Evolutionary conservation across 805 yeast species (phyloP), one percentile per base, ranked within the genome.

Genomic region (Wickerhamiella nectarea): DNA sequence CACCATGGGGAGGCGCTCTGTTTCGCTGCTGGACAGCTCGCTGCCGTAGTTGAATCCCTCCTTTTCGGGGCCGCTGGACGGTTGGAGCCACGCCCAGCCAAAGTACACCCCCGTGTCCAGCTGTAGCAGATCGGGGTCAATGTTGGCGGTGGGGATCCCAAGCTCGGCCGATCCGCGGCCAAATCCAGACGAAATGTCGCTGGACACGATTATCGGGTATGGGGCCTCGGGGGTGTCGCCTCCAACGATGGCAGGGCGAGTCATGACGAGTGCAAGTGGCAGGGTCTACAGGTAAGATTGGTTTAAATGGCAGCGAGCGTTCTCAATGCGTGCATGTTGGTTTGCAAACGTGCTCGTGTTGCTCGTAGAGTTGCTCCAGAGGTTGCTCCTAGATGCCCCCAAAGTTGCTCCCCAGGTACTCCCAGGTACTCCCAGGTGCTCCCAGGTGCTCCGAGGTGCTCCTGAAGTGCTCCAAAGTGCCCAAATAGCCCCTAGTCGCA

Each of bases 81-180:
- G 5, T 21, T 21, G 24, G 6, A 25, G 40, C 10, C 50, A 52
- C 26, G 78, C 75, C 68, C 72, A 86, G 1, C 99, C 99, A 57
- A 76, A 91, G 61, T 91, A 91, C 7, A 91, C 89, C 3, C 99
- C 99, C 0, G 89, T 71, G 72, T 66, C 38, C 4, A 61, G 59
- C 3, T 60, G 47, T 18, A 72, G 64, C 29, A 68, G 63, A 2
- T 65, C 67, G 3, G 82, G 72, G 1, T 84, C 80, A 4, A 89
- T 73, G 56, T 89, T 89, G 6, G 96, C 97, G 0, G 99, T 91
- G 2, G 98, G 98, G 36, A 86, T 80, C 0, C 97, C 97, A 34
- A 91, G 68, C 52, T 85, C 95, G 0, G 91, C 61, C 0, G 96
- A 84, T 0, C 99, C 99, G 44, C 99, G 71, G 5, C 98, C 99